These are phyloP conservation scores for Vaccinium darrowii DNA, from an alignment of 148 eudicot genomes.

Conservation along the genomic window DNA sequence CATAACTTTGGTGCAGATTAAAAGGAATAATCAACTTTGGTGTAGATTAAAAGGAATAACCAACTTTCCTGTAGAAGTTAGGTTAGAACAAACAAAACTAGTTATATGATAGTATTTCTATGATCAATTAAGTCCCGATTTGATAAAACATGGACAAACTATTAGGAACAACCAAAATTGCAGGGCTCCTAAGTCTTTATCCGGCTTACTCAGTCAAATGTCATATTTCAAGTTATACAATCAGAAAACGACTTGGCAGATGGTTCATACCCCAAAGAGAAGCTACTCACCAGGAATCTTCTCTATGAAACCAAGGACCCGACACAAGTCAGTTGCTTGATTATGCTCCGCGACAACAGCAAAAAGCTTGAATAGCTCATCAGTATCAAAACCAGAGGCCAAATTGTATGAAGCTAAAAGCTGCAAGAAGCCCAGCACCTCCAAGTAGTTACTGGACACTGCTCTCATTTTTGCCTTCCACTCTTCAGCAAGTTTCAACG, in stretches of 20 bases:
- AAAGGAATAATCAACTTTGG: neutral
- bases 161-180: constrained; percentile 9
- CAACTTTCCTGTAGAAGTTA: neutral
- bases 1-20: too few species aligned
- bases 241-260: neutral
- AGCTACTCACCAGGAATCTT: constrained; percentile 29
- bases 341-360: constrained; percentile 14
- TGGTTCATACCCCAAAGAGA: neutral
- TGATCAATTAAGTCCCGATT: neutral
- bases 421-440: constrained; percentile 38
- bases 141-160: neutral
- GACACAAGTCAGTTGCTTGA: constrained; percentile 26
- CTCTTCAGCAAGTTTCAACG: constrained; percentile 41
- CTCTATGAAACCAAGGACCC: constrained; percentile 32
- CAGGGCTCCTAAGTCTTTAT: neutral
- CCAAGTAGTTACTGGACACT: constrained; percentile 20
- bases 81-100: neutral
- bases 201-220: neutral
- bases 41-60: neutral
- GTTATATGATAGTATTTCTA: neutral
- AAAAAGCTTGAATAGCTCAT: constrained; percentile 26
- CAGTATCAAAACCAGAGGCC: constrained; percentile 20
- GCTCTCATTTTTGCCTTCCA: constrained; percentile 45
- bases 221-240: neutral
- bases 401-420: constrained; percentile 43